Conservation (phyloP, 2,329 filamentous ascomycete species). For the Ophiocordyceps robertsii region DNA sequence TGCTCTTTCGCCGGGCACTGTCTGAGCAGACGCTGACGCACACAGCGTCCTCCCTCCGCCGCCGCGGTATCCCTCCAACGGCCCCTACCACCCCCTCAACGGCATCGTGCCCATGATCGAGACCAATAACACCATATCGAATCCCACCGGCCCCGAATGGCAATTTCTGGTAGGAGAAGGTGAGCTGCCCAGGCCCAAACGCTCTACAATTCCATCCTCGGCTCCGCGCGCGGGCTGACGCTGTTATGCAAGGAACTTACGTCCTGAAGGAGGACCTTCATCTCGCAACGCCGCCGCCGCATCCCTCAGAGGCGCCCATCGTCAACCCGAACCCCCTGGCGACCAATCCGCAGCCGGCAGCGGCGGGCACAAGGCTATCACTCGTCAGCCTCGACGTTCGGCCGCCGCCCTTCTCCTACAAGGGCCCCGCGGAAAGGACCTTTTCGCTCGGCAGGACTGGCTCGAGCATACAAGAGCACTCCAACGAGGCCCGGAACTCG, state of each 20-base stretch:
- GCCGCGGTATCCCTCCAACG: constrained; percentile 64
- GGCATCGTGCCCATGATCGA: constrained; percentile 68
- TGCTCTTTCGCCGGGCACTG: background rate
- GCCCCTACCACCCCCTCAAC: constrained; percentile 57
- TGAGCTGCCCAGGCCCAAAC: constrained; percentile 17
- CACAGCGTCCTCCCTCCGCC: constrained; percentile 72
- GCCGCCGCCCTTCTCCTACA: constrained; percentile 41
- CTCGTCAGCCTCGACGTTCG: constrained; percentile 58
- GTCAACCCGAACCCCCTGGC: constrained; percentile 83
- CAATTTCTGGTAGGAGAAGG: constrained; percentile 92
- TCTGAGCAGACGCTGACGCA: constrained; percentile 4
- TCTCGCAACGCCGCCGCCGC: constrained; percentile 85
- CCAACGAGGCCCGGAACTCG: constrained; percentile 45
- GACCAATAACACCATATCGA: constrained; percentile 79
- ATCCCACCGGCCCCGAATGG: constrained; percentile 70
- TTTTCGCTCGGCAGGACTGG: constrained; percentile 28
- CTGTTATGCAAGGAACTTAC: constrained; percentile 60
- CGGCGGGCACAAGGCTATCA: constrained; percentile 71
- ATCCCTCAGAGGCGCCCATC: constrained; percentile 83
- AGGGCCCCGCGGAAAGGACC: constrained; percentile 36
- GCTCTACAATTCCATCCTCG: background rate
- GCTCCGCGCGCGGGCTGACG: background rate
- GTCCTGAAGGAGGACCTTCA: constrained; percentile 80
- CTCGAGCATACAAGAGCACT: constrained; percentile 46
- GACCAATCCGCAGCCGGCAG: constrained; percentile 72